Base-by-base conservation (phyloP, 768 basidiomycete species). In the Bullera alba region DNA sequence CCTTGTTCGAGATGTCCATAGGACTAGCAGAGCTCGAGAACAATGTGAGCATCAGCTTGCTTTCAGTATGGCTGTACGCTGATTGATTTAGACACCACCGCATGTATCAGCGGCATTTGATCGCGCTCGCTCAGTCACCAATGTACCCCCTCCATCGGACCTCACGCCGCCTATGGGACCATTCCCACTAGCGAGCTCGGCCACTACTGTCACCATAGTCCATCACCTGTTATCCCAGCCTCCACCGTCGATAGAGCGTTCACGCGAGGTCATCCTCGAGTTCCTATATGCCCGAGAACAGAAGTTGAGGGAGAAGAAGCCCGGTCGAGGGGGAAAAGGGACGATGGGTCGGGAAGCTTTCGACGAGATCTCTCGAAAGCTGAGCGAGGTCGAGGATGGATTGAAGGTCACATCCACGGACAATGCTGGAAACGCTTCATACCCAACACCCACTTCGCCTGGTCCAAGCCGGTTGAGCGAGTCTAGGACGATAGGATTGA, bases 241-340 rank as follows among this genome's bases (percentile, higher is more conserved):
- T 14, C 52, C 65, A 1, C 63, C 69, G 14, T 53, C 60, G 2
- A 46, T 72, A 15, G 64, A 65, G 30, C 62, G 70, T 30, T 67
- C 65, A 2, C 48, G 68, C 5, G 70, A 72, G 51, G 68, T 70
- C 47, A 59, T 72, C 12, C 55, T 69, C 8, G 70, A 72, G 43
- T 72, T 61, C 46, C 58, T 63, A 3, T 53, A 67, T 12, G 57
- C 56, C 6, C 34, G 65, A 22, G 70, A 72, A 47, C 37, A 32
- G 37, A 63, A 65, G 46, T 37, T 51, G 22, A 52, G 50, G 36
- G 67, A 65, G 21, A 69, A 61, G 55, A 62, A 60, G 35, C 50
- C 50, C 3, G 67, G 63, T 1, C 25, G 54, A 42, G 67, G 65
- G 6, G 70, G 70, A 6, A 72, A 72, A 41, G 68, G 68, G 5